Base-by-base conservation (phyloP, 2,329 filamentous ascomycete species). In the Dactylonectria estremocensis region DNA sequence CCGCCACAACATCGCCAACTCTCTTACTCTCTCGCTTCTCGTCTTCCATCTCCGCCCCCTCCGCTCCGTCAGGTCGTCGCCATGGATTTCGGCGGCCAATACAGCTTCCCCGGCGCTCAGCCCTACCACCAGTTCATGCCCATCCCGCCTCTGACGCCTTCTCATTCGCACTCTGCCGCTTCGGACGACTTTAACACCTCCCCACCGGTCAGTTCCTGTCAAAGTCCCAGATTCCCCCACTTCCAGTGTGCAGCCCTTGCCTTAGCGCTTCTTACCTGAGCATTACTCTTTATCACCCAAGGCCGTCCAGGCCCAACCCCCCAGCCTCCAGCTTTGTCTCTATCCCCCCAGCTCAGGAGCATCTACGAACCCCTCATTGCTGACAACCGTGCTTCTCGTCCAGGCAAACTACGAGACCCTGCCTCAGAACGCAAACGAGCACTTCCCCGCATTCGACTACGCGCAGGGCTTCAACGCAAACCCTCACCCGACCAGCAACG, bases 131-230 rank as follows among this genome's bases (percentile, higher is more conserved):
- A 84, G 74, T 89, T 88, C 77, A 83, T 89, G 77, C 82, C 83
- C 70, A 84, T 89, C 61, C 81, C 84, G 64, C 86, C 86, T 54
- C 76, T 88, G 76, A 88, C 87, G 69, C 87, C 87, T 33, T 87
- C 87, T 64, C 84, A 87, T 77, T 86, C 87, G 64, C 86, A 86
- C 73, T 87, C 87, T 62, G 84, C 84, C 50, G 80, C 81, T 31
- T 88, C 87, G 43, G 87, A 89, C 64, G 87, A 89, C 61, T 89
- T 86, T 76, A 85, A 81, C 65, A 85, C 85, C 60, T 89, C 87
- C 72, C 85, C 87, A 74, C 84, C 87, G 77, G 87, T 89, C 81
- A 80, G 86, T 85, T 69, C 61, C 70, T 73, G 67, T 69, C 69
- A 67, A 67, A 48, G 67, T 68, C 65, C 73, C 67, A 67, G 66